These are phyloP conservation scores for Atalantia buxifolia DNA, from an alignment of 345 rosid genomes.

Conservation along the genomic window DNA sequence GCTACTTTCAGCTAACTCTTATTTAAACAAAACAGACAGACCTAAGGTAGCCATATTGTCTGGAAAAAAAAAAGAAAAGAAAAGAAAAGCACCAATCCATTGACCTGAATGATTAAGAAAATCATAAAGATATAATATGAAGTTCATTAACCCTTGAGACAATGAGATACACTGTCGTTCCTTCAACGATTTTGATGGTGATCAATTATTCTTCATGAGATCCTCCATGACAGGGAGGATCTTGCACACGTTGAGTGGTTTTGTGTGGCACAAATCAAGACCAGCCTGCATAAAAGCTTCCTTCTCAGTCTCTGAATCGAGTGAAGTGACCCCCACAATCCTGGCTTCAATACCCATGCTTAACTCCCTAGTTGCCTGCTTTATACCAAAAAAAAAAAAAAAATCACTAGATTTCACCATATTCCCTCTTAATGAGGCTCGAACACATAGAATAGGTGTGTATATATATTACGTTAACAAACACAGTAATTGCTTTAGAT, in stretches of 20 bases:
- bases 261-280: constrained; percentile 22
- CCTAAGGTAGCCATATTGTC: too few relatives aligned
- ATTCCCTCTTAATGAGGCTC: too few relatives aligned
- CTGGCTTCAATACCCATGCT: constrained; percentile 25
- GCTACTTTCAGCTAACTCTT: too few relatives aligned
- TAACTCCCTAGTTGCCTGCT: constrained; percentile 37
- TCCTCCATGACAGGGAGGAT: background rate
- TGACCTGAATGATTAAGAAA: background rate
- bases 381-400: background rate
- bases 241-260: background rate
- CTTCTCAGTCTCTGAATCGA: background rate
- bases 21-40: too few relatives aligned
- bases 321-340: constrained; percentile 39
- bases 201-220: background rate
- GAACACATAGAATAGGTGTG: too few relatives aligned
- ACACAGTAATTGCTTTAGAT: too few relatives aligned
- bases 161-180: background rate
- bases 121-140: background rate
- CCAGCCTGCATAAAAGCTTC: constrained; percentile 30
- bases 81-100: background rate
- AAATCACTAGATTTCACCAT: too few relatives aligned
- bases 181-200: background rate
- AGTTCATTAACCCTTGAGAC: background rate
- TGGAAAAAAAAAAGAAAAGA: too few relatives aligned
- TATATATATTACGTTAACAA: too few relatives aligned